phyloP scores from a whole-genome alignment of 768 basidiomycete species.

The Tricholomella constricta region DNA sequence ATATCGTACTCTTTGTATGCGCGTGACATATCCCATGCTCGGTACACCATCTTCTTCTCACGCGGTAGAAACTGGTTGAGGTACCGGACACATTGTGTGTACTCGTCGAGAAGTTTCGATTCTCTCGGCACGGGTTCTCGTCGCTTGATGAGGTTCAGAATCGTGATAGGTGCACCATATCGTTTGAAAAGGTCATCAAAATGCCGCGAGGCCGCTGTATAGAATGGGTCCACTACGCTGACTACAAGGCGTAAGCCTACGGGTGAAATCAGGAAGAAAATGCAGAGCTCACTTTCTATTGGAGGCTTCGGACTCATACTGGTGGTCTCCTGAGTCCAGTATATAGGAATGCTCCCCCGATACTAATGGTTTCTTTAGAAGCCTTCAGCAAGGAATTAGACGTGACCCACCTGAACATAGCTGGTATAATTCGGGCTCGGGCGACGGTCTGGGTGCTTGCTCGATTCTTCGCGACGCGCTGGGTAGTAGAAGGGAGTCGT shows the following conservation, averaged over 20 bases:
- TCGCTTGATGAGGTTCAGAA: slow-evolving; percentile 93
- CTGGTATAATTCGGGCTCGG: slow-evolving; percentile 90
- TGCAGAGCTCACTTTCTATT: slow-evolving; percentile 76
- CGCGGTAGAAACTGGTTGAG: slow-evolving; percentile 93
- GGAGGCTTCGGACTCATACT: slow-evolving; percentile 92
- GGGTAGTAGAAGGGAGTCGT: slow-evolving; percentile 90
- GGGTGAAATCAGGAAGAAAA: not conserved
- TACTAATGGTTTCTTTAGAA: slow-evolving; percentile 50
- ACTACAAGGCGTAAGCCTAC: slow-evolving; percentile 48
- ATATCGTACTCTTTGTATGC: slow-evolving; percentile 92
- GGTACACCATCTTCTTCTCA: slow-evolving; percentile 85
- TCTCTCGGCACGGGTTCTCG: slow-evolving; percentile 80
- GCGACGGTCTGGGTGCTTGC: slow-evolving; percentile 42
- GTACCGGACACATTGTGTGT: slow-evolving; percentile 88
- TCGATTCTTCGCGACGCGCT: slow-evolving; percentile 33
- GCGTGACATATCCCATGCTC: slow-evolving; percentile 95
- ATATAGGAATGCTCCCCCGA: slow-evolving; percentile 92
- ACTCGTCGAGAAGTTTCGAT: slow-evolving; percentile 87
- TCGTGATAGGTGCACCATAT: slow-evolving; percentile 88
- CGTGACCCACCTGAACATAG: slow-evolving; percentile 75
- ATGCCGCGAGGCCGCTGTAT: slow-evolving; percentile 87
- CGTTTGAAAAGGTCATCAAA: slow-evolving; percentile 89
- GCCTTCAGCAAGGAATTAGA: not conserved
- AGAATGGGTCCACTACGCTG: slow-evolving; percentile 93
- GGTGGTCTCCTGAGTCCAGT: slow-evolving; percentile 94